These are phyloP conservation scores for Solanum pinnatisectum DNA, from an alignment of 257 asterid species.

Conservation along the genomic window DNA sequence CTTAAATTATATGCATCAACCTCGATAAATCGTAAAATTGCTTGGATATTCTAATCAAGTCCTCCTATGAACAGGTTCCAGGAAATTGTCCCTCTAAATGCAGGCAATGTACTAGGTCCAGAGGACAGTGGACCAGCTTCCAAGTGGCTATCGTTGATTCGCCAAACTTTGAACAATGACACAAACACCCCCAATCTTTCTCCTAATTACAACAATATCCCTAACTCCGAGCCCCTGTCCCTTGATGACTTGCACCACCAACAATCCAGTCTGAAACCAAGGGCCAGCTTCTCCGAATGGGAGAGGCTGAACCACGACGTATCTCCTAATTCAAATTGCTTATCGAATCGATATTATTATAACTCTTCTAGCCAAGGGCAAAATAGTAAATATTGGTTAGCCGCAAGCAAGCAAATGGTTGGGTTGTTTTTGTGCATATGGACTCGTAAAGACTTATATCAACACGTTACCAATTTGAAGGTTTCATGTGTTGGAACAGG, in stretches of 20 bases:
- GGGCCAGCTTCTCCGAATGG: constrained; percentile 41
- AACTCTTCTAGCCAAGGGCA: background rate
- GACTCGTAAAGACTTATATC: constrained; percentile 50
- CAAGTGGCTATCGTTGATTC: constrained; percentile 61
- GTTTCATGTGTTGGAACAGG: constrained; percentile 71
- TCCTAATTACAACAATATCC: background rate
- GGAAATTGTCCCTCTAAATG: constrained; percentile 82
- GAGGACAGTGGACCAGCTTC: constrained; percentile 63
- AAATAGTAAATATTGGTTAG: constrained; percentile 29
- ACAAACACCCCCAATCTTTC: background rate
- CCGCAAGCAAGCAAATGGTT: constrained; percentile 79
- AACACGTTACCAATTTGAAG: constrained; percentile 32
- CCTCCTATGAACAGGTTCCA: constrained; percentile 47
- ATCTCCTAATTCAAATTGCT: background rate
- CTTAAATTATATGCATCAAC: background rate
- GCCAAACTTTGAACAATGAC: constrained; percentile 35
- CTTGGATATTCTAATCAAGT: background rate
- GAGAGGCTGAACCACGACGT: constrained; percentile 10
- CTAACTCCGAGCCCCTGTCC: background rate
- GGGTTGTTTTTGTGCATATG: constrained; percentile 59
- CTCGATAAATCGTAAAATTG: background rate
- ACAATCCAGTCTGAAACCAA: constrained; percentile 9
- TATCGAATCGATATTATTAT: background rate
- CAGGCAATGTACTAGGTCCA: constrained; percentile 71
- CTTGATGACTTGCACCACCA: background rate